These are phyloP conservation scores for Epichloe typhina DNA, from an alignment of 2,329 filamentous ascomycete species.

Conservation along the genomic window DNA sequence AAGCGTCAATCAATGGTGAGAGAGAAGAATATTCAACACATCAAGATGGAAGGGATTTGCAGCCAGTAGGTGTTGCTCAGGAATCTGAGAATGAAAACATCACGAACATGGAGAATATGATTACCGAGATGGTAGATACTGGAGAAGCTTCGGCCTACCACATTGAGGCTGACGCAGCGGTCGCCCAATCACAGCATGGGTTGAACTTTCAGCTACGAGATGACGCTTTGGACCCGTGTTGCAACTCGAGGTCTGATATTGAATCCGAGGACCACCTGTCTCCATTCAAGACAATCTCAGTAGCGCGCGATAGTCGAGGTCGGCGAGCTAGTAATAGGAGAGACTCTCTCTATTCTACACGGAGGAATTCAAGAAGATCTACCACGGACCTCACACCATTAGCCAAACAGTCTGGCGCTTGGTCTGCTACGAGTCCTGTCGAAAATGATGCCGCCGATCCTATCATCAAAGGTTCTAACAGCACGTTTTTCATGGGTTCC, in stretches of 20 bases:
- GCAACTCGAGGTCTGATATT: conserved; percentile 32
- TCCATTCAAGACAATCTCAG: conserved; percentile 11
- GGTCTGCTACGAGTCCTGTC: conserved; percentile 44
- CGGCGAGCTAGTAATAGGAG: neutral
- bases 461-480: neutral
- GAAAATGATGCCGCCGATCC: conserved; percentile 7
- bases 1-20: neutral
- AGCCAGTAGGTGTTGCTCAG: neutral
- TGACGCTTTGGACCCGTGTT: conserved; percentile 31
- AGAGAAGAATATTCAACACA: neutral
- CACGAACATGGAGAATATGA: neutral
- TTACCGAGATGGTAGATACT: neutral
- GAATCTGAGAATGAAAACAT: neutral
- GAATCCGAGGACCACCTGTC: conserved; percentile 42
- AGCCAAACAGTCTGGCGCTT: conserved; percentile 45
- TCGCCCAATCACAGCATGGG: conserved; percentile 1
- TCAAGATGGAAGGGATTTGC: neutral
- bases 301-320: neutral
- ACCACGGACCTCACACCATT: conserved; percentile 49
- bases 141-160: neutral
- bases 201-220: conserved; percentile 28
- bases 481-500: neutral
- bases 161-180: neutral
- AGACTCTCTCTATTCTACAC: neutral
- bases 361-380: conserved; percentile 15